A percentile compares a stretch with the other conserved stretches of the same genome.
Conservation (phyloP, 2,329 filamentous ascomycete genomes). For the Sclerotinia borealis region DNA sequence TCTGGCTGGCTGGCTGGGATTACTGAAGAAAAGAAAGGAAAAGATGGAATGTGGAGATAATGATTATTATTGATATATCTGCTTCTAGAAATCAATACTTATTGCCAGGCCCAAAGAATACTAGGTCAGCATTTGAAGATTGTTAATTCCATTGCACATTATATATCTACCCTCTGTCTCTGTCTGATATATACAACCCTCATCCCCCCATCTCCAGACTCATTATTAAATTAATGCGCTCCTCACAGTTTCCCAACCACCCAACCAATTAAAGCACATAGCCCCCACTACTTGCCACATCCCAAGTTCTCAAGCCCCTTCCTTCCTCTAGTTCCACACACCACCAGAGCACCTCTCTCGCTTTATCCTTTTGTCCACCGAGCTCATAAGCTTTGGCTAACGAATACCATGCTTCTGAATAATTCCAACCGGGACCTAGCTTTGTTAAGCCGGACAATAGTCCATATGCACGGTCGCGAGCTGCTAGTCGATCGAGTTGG, state of each 20-base stretch:
- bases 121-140: no score
- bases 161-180: not conserved
- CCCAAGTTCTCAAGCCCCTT: conserved; percentile 73
- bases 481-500: conserved; percentile 66
- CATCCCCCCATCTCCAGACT: not conserved
- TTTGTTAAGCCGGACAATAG: conserved; percentile 79
- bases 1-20: no score
- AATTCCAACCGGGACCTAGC: conserved; percentile 82
- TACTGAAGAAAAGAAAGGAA: not conserved
- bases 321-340: conserved; percentile 91
- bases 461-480: conserved; percentile 81
- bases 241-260: not conserved
- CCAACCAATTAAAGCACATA: conserved; percentile 10
- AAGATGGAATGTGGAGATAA: not conserved
- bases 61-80: no score
- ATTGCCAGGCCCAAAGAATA: not conserved
- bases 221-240: not conserved
- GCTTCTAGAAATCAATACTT: not conserved
- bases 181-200: not conserved
- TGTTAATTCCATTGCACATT: not conserved
- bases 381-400: conserved; percentile 84
- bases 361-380: conserved; percentile 76
- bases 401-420: conserved; percentile 87
- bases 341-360: conserved; percentile 94
- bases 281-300: conserved; percentile 58